phyloP scores from a whole-genome alignment of 805 yeast genomes.

The Saccharomycopsis guyanensis region DNA sequence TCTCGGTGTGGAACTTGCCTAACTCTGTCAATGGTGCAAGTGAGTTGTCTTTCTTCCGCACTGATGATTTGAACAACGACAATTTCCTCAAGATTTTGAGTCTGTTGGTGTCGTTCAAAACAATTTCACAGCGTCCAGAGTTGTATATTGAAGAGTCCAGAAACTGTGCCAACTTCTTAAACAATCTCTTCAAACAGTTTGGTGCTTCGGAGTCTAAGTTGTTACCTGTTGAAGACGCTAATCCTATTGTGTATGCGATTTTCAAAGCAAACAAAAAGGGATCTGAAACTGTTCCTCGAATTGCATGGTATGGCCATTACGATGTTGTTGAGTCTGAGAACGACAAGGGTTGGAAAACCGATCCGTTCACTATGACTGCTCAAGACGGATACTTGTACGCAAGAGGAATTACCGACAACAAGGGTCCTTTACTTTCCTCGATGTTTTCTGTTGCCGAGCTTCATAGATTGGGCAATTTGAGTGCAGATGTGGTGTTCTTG shows the following conservation, averaged over 20 bases:
- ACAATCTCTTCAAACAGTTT: conserved; percentile 49
- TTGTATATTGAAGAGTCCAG: conserved; percentile 69
- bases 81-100: conserved; percentile 55
- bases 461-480: conserved; percentile 40
- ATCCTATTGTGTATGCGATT: conserved; percentile 76
- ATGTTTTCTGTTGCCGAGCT: conserved; percentile 80
- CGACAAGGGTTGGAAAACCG: conserved; percentile 59
- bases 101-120: conserved; percentile 57
- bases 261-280: conserved; percentile 39
- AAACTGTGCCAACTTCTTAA: conserved; percentile 73
- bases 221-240: conserved; percentile 67
- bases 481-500: conserved; percentile 70
- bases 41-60: background rate
- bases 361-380: conserved; percentile 71
- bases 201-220: conserved; percentile 66
- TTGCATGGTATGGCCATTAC: conserved; percentile 92
- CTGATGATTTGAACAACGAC: conserved; percentile 41
- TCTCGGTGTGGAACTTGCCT: conserved; percentile 20
- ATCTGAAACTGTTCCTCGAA: conserved; percentile 31
- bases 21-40: background rate
- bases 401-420: conserved; percentile 90
- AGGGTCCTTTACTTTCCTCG: conserved; percentile 87
- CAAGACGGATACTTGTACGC: conserved; percentile 82
- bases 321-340: conserved; percentile 82
- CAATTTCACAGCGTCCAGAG: conserved; percentile 72